These are phyloP conservation scores for Gossypioides kirkii DNA, from an alignment of 345 rosid species.

Conservation along the genomic window DNA sequence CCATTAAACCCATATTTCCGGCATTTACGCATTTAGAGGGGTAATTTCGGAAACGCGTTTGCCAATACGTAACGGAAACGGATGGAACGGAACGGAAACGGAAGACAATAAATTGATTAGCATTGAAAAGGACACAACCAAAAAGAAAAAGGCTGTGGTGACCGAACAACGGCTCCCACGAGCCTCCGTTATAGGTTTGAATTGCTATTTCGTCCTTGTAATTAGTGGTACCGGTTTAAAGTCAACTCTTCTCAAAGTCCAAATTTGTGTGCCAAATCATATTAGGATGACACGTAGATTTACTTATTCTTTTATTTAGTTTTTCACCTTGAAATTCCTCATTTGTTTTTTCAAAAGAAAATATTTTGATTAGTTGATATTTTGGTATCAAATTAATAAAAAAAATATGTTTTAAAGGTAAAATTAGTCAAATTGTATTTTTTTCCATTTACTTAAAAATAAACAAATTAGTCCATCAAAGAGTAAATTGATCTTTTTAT, in stretches of 20 bases:
- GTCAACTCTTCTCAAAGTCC: constrained; percentile 9
- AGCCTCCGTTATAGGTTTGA: neutral
- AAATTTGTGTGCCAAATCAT: neutral
- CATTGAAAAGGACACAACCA: neutral
- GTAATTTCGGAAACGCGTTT: constrained; percentile 1
- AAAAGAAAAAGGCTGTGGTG: neutral
- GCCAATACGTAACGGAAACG: neutral
- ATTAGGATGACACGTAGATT: constrained; percentile 3
- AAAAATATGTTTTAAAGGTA: too few species aligned
- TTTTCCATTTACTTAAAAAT: too few species aligned
- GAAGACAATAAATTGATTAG: neutral
- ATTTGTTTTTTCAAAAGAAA: too few species aligned
- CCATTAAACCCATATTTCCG: constrained; percentile 13
- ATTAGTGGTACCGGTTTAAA: neutral
- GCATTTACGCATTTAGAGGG: neutral
- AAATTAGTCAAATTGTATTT: too few species aligned
- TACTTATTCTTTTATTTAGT: too few species aligned
- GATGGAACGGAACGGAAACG: neutral
- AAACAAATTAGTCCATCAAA: too few species aligned
- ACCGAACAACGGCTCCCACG: neutral
- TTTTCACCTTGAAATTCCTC: too few species aligned
- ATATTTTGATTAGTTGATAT: too few species aligned
- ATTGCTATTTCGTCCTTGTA: neutral
- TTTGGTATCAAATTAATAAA: too few species aligned
- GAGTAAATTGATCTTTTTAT: too few species aligned